Evolutionary conservation across 306 rosid genomes (phyloP), one percentile per base, ranked within the genome.

Genomic region (Acacia confusa): DNA sequence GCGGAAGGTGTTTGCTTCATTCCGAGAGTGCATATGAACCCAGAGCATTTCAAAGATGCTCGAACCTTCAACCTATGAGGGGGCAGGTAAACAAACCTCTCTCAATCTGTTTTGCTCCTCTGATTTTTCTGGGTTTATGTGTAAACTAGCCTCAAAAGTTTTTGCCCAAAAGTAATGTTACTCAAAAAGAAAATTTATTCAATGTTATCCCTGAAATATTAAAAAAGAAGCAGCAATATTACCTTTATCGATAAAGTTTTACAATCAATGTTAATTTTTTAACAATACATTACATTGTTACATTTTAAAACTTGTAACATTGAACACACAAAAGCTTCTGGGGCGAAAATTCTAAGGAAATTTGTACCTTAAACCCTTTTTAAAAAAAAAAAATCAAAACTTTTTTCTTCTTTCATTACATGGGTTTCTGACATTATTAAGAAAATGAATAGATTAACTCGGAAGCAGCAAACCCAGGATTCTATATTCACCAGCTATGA

Each of bases 1-100:
- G 22, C 92, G 99, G 98, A 90, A 83, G 83, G 96, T 93, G 24
- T 90, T 93, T 75, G 99, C 97, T 17, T 95, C 98, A 11, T 95
- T 95, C 78, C 94, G 99, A 3, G 99, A 92, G 97, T 95, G 4
- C 98, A 95, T 85, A 81, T 95, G 70, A 90, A 95, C 70, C 91
- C 90, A 1, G 89, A 93, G 17, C 88, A 93, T 82, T 95, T 87
- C 90, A 88, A 91, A 85, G 99, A 94, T 8, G 98, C 99, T 3
- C 93, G 98, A 63, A 75, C 96, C 76, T 95, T 92, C 77, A 92
- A 95, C 81, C 99, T 97, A 76, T 95, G 99, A 89, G 99, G 86
- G 93, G 99, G 98, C 96, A 90, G 92, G 88, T 91, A 78, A 0
- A 16, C 50, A 50, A 9, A 4, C 3, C 20, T 16, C 8, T 4